Base-by-base conservation (phyloP, 495 filamentous ascomycete species). In the Niebla homalea region DNA sequence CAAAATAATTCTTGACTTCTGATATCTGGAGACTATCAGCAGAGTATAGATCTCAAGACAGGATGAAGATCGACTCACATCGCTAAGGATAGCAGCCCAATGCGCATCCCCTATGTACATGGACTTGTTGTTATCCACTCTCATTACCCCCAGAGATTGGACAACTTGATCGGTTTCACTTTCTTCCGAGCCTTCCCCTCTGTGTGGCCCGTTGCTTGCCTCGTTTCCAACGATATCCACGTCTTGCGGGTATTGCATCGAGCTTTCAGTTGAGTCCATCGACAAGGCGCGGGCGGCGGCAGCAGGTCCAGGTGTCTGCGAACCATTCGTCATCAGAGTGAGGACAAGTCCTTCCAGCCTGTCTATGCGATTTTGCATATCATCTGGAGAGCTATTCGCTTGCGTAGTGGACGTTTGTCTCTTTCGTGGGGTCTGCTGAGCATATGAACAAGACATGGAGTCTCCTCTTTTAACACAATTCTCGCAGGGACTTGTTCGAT, bases 361-460 rank as follows among this genome's bases (percentile, higher is more conserved):
- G 69, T 99, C 88, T 67, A 99, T 99, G 62, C 92, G 84, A 60
- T 89, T 93, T 68, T 99, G 92, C 92, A 99, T 99, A 65, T 96
- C 92, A 75, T 94, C 90, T 23, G 92, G 79, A 14, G 84, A 73
- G 56, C 72, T 68, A 60, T 77, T 69, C 55, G 68, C 65, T 49
- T 73, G 67, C 50, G 77, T 76, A 62, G 76, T 66, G 49, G 75
- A 66, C 59, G 81, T 80, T 59, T 75, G 80, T 75, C 86, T 93
- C 63, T 85, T 87, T 56, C 89, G 83, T 40, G 71, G 75, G 38
- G 77, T 75, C 19, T 83, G 78, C 52, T 87, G 77, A 29, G 92
- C 92, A 72, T 97, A 99, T 51, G 84, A 85, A 67, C 92, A 99
- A 36, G 85, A 85, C 46, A 74, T 64, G 10, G 85, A 78, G 65